Evolutionary conservation across 345 rosid genomes (phyloP), one percentile per base, ranked within the genome.

Genomic region (Linum usitatissimum): DNA sequence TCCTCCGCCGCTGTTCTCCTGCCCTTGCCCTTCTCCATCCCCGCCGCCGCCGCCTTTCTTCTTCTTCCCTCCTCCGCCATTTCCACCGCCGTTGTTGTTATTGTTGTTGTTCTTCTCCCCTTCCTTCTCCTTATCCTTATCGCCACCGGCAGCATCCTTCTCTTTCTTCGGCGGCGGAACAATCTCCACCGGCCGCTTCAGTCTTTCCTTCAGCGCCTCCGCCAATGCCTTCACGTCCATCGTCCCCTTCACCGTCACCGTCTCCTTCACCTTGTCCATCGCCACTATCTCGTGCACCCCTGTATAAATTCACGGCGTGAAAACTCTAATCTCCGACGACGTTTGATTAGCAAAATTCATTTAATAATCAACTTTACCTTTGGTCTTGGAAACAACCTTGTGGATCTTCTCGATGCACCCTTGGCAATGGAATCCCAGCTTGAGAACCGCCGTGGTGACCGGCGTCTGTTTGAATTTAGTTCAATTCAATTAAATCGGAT

Each of bases 351-450:
- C 2, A 23, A n/a, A n/a, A 23, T 23, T 23, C 28, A 23, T 23
- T 23, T 23, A 23, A 23, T 23, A 18, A 30, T 30, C 28, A 58
- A 49, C 5, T 20, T 60, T 51, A 90, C 99, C 99, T 73, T 80
- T 77, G 64, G 86, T 73, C 64, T 76, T 83, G 17, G 58, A 48
- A 64, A 81, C 63, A 1, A 66, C 67, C 69, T 78, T 87, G 62
- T 31, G 57, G 69, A 93, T 83, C 87, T 71, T 93, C 53, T 63
- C 83, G 48, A 76, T 61, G 75, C 99, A 93, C 21, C 99, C 97
- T n/a, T 69, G 72, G 71, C 96, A 93, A 55, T 85, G 80, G 58
- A 85, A 71, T 1, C 18, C 54, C 75, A 93, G 64, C 74, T 87
- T 90, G 70, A 90, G 71, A 10, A 79, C 79, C 73, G 79, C 83